Percentiles rank a stretch among this genome's conserved stretches.
Evolutionary conservation across 148 eudicot species (phyloP).

Genomic region (Cornus florida): DNA sequence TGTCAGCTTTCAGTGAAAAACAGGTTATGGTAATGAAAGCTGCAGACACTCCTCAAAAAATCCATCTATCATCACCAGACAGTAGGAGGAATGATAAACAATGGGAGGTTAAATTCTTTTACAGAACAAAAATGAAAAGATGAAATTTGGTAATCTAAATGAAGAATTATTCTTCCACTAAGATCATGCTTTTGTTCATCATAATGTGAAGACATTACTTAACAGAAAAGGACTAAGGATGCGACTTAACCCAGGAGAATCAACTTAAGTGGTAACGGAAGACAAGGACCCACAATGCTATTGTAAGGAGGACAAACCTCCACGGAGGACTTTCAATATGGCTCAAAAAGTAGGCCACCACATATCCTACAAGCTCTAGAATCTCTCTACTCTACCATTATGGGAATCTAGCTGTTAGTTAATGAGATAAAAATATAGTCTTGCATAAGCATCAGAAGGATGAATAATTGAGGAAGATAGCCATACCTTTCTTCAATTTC

Average conservation of each 20-base stretch:
- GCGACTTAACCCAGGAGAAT: no score
- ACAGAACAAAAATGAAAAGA: background rate
- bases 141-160: background rate
- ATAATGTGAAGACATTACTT: background rate
- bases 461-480: background rate
- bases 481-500: conserved; percentile 68
- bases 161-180: background rate
- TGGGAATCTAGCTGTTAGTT: background rate
- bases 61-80: background rate
- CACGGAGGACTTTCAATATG: background rate
- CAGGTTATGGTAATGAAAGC: background rate
- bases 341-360: background rate
- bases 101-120: background rate
- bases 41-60: no score
- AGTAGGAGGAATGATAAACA: background rate
- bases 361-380: background rate
- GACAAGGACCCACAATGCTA: no score
- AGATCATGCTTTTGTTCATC: background rate
- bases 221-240: no score
- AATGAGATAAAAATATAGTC: background rate
- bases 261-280: background rate
- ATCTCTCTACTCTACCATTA: background rate
- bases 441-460: conserved; percentile 1
- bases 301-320: background rate
- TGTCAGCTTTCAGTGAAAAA: background rate